Conservation (phyloP, 176 grass and related monocot genomes). For the Phoenix dactylifera region DNA sequence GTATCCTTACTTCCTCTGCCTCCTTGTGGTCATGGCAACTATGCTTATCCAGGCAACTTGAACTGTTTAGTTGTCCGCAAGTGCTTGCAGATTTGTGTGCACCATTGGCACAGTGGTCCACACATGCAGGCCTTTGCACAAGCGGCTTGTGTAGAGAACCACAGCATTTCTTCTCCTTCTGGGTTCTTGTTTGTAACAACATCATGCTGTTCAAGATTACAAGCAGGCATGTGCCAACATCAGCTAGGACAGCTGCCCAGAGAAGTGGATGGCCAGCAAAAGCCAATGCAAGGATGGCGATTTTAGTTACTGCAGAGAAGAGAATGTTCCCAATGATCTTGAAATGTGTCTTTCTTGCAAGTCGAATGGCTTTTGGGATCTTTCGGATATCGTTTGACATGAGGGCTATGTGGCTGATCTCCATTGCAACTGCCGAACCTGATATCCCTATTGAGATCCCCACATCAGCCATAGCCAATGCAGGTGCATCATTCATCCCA, state of each 20-base stretch:
- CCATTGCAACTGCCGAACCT: slow-evolving; percentile 54
- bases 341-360: slow-evolving; percentile 30
- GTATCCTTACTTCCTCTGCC: slow-evolving; percentile 11
- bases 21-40: slow-evolving; percentile 24
- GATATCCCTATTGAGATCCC: slow-evolving; percentile 63
- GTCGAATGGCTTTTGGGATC: slow-evolving; percentile 30
- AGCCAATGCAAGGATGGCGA: slow-evolving; percentile 27
- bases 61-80: slow-evolving; percentile 20
- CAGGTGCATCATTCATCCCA: slow-evolving; percentile 74
- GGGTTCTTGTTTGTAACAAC: slow-evolving; percentile 29
- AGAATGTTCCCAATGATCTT: slow-evolving; percentile 39
- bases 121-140: slow-evolving; percentile 16
- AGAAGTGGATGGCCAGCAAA: slow-evolving; percentile 37
- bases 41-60: slow-evolving; percentile 20
- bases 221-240: slow-evolving; percentile 55
- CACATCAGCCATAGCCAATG: slow-evolving; percentile 48
- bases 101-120: slow-evolving; percentile 27
- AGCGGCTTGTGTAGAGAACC: slow-evolving; percentile 24
- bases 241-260: slow-evolving; percentile 60
- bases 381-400: slow-evolving; percentile 58
- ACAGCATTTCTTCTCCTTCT: slow-evolving; percentile 46
- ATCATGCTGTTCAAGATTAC: slow-evolving; percentile 62
- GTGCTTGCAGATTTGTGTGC: slow-evolving; percentile 17
- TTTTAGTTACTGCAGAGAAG: slow-evolving; percentile 23
- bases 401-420: slow-evolving; percentile 60